Evolutionary conservation across 192 early-diverging fungal species (phyloP), one percentile per base, ranked within the genome.

Genomic region (Jimgerdemannia flammicorona): DNA sequence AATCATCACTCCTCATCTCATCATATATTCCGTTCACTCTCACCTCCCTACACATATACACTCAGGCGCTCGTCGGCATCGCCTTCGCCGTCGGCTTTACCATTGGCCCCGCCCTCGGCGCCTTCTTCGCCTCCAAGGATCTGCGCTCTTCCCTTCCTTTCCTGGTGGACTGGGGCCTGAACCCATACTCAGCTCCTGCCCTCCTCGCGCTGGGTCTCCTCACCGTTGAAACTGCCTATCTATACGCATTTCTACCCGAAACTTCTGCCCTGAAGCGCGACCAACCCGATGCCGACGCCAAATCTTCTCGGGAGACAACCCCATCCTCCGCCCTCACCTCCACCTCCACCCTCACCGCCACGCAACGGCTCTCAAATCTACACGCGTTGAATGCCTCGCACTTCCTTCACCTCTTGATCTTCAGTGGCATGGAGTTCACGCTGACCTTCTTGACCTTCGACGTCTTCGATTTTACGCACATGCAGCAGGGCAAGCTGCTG

Each of bases 371-470:
- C 3, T 54, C 72, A 42, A 81, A 83, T 44, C 72, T 85, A 7
- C 77, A 82, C 9, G 76, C 83, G 9, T 89, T 99, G 43, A 91
- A 90, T 20, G 73, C 81, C 43, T 80, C 95, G 39, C 97, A 98
- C 77, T 96, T 95, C 75, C 80, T 91, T 17, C 97, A 94, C 77
- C 85, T 97, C 59, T 95, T 99, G 75, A 86, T 95, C 70, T 99
- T 98, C 76, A 94, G 94, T 3, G 97, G 98, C 2, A 97, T 99
- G 95, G 98, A 99, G 86, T 99, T 98, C 85, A 99, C 96, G 2
- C 86, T 99, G 68, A 95, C 96, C 3, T 99, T 99, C 80, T 82
- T 98, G 73, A 99, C 98, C 0, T 94, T 94, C 79, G 96, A 99
- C 83, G 84, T 93, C 40, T 96, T 97, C 72, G 80, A 87, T 42